Conservation (phyloP, 495 filamentous ascomycete genomes). For the Hyphodiscus hymeniophilus region DNA sequence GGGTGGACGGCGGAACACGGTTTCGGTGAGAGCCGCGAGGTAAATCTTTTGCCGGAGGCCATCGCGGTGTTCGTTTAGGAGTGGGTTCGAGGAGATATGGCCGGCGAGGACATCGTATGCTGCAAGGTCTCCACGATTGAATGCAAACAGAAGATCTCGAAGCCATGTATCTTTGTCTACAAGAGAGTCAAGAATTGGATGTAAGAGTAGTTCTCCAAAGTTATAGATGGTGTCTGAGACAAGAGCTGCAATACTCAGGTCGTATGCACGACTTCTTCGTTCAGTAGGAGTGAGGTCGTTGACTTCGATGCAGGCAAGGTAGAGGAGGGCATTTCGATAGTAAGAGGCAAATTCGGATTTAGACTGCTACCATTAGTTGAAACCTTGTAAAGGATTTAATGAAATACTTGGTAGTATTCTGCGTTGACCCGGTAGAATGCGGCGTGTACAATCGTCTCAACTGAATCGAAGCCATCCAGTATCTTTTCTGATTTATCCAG, state of each 20-base stretch:
- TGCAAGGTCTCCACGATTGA: constrained; percentile 89
- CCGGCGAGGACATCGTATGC: constrained; percentile 74
- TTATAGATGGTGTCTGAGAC: constrained; percentile 96
- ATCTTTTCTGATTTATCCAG: constrained; percentile 81
- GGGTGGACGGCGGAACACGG: constrained; percentile 90
- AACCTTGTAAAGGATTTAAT: not conserved
- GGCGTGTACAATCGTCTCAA: constrained; percentile 94
- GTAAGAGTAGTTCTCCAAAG: constrained; percentile 95
- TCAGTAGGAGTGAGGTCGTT: constrained; percentile 61
- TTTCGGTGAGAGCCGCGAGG: constrained; percentile 87
- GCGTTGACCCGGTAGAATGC: constrained; percentile 95
- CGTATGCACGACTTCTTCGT: constrained; percentile 75
- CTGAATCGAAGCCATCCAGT: constrained; percentile 85
- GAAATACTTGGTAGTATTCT: constrained; percentile 74
- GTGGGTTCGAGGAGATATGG: constrained; percentile 65
- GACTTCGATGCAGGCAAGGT: constrained; percentile 92
- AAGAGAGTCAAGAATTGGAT: constrained; percentile 88
- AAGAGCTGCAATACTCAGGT: constrained; percentile 84
- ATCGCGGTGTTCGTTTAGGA: constrained; percentile 68
- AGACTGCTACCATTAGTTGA: constrained; percentile 33
- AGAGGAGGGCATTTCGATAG: constrained; percentile 95
- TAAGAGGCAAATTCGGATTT: constrained; percentile 89
- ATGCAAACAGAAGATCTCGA: constrained; percentile 87
- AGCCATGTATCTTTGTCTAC: constrained; percentile 60
- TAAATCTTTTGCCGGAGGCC: constrained; percentile 98